Conservation (phyloP, 768 basidiomycete genomes). For the Boletus rubropictus region DNA sequence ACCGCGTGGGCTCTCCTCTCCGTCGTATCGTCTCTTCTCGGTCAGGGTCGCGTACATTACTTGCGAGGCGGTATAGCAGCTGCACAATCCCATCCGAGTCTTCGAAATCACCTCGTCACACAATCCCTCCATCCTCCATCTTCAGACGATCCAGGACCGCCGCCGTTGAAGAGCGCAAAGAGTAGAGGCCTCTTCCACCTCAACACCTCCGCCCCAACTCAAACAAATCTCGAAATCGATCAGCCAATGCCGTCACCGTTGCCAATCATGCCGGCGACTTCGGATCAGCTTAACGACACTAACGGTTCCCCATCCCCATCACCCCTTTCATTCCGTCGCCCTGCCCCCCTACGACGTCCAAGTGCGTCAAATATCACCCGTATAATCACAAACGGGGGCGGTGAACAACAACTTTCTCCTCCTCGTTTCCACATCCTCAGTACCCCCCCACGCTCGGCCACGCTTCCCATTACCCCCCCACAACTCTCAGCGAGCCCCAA, state of each 20-base stretch:
- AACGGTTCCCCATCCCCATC: constrained; percentile 67
- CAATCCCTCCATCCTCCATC: constrained; percentile 14
- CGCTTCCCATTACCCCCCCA: constrained; percentile 44
- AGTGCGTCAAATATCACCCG: constrained; percentile 58
- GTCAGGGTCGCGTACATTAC: constrained; percentile 54
- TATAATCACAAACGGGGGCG: constrained; percentile 54
- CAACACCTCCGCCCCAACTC: constrained; percentile 50
- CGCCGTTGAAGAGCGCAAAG: constrained; percentile 27
- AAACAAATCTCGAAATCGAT: constrained; percentile 57
- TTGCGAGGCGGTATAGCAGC: constrained; percentile 65
- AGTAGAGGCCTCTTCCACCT: constrained; percentile 61
- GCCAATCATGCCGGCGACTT: constrained; percentile 51
- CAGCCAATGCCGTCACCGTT: constrained; percentile 45
- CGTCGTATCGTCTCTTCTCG: constrained; percentile 55
- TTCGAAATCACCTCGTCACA: constrained; percentile 46
- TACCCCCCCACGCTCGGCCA: constrained; percentile 52
- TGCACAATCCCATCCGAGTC: constrained; percentile 52
- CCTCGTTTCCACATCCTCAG: constrained; percentile 61
- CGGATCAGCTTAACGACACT: constrained; percentile 36
- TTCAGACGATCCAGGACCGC: constrained; percentile 14
- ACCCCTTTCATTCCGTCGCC: constrained; percentile 46
- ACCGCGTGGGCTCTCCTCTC: constrained; percentile 70
- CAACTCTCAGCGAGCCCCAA: constrained; percentile 19
- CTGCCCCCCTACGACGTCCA: constrained; percentile 51
- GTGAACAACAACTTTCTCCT: constrained; percentile 36